These are phyloP conservation scores for Amniculicola lignicola DNA, from an alignment of 495 filamentous ascomycete genomes.

Conservation along the genomic window DNA sequence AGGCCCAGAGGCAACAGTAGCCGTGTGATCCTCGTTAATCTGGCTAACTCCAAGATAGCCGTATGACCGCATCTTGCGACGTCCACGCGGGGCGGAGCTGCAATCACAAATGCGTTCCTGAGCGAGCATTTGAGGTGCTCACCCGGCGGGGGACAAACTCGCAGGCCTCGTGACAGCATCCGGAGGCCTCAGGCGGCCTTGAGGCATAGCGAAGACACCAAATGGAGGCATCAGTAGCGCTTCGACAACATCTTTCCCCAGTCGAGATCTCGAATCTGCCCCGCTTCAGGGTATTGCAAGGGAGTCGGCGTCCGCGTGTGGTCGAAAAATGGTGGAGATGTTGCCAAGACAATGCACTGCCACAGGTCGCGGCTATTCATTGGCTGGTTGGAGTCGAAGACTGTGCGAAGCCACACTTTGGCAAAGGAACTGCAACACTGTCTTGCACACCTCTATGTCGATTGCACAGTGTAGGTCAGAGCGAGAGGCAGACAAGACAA, in stretches of 20 bases:
- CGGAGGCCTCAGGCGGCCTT: too few relatives aligned
- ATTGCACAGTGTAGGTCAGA: neutral
- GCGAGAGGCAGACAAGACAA: slow-evolving; percentile 16
- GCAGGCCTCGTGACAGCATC: too few relatives aligned
- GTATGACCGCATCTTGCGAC: neutral
- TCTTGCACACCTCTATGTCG: neutral
- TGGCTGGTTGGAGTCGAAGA: neutral
- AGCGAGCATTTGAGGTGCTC: too few relatives aligned
- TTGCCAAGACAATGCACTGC: too few relatives aligned
- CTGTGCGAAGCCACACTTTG: slow-evolving; percentile 16
- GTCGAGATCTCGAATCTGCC: slow-evolving; percentile 16
- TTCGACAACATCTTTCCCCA: neutral
- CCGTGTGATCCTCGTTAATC: neutral
- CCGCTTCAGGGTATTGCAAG: slow-evolving; percentile 2
- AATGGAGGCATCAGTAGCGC: neutral
- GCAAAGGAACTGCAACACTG: slow-evolving; percentile 1
- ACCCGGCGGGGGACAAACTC: too few relatives aligned
- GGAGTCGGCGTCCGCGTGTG: neutral
- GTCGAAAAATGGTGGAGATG: slow-evolving; percentile 5
- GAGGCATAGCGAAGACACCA: neutral
- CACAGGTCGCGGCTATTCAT: slow-evolving; percentile 3
- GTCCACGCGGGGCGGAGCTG: neutral
- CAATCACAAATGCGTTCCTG: too few relatives aligned
- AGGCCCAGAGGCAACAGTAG: neutral
- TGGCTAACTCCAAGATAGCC: slow-evolving; percentile 12